Evolutionary conservation across 495 filamentous ascomycete genomes (phyloP).

Genomic region (Letharia columbiana): DNA sequence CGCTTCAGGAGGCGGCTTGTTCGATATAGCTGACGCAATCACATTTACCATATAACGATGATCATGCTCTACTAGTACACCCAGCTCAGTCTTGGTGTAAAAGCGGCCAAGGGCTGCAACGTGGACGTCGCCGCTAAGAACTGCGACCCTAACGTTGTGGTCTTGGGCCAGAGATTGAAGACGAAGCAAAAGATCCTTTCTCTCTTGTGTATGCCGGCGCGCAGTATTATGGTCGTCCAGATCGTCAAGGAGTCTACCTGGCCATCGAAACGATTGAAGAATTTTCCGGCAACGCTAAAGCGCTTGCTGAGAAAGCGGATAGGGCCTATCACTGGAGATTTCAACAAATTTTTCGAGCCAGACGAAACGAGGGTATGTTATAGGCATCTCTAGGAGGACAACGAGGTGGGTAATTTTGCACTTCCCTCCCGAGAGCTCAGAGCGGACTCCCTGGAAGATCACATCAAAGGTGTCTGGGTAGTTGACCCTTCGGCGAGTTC

Average conservation of each 20-base stretch:
- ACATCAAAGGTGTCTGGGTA: slow-evolving; percentile 81
- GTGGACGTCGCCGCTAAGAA: slow-evolving; percentile 76
- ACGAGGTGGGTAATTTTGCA: slow-evolving; percentile 71
- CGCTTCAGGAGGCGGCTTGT: slow-evolving; percentile 82
- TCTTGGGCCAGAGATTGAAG: slow-evolving; percentile 64
- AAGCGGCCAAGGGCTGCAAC: slow-evolving; percentile 67
- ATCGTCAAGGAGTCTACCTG: slow-evolving; percentile 85
- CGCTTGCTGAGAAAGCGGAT: slow-evolving; percentile 85
- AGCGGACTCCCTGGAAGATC: slow-evolving; percentile 60
- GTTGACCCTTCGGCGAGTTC: slow-evolving; percentile 86
- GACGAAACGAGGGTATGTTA: slow-evolving; percentile 86
- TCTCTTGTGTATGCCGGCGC: slow-evolving; percentile 81
- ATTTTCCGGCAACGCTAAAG: slow-evolving; percentile 71
- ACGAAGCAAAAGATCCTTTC: slow-evolving; percentile 60
- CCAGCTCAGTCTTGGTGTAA: slow-evolving; percentile 57
- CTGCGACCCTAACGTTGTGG: slow-evolving; percentile 71
- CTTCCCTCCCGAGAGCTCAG: slow-evolving; percentile 54
- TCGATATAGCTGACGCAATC: slow-evolving; percentile 74
- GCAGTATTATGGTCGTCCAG: slow-evolving; percentile 95
- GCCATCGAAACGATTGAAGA: slow-evolving; percentile 93
- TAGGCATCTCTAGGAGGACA: slow-evolving; percentile 81
- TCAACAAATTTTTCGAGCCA: slow-evolving; percentile 87
- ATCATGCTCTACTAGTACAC: slow-evolving; percentile 53
- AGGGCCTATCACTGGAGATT: slow-evolving; percentile 71
- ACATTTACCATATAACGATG: slow-evolving; percentile 69